These are phyloP conservation scores for Athelia psychrophila DNA, from an alignment of 1,284 basidiomycete species.

Conservation along the genomic window DNA sequence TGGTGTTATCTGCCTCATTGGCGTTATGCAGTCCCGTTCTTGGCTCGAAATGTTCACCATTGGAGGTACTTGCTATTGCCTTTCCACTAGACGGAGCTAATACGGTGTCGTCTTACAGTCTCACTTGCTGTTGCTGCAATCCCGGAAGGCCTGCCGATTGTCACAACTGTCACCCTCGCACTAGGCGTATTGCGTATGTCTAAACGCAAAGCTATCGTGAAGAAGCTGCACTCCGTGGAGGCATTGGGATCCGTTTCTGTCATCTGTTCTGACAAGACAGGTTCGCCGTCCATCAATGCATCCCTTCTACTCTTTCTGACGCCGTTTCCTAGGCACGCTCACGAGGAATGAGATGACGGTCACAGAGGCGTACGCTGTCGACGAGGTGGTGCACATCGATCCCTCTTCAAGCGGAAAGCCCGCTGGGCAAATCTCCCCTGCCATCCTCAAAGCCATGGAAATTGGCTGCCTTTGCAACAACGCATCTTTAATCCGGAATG, in stretches of 20 bases:
- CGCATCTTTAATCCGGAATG: constrained; percentile 60
- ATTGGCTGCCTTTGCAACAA: constrained; percentile 76
- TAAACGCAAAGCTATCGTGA: constrained; percentile 93
- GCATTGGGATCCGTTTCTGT: constrained; percentile 92
- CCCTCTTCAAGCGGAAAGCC: constrained; percentile 25
- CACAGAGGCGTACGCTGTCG: constrained; percentile 83
- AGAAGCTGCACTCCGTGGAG: constrained; percentile 95
- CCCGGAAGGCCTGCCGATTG: constrained; percentile 95
- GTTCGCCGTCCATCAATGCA: constrained; percentile 26
- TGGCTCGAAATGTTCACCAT: constrained; percentile 99
- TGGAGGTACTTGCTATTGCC: constrained; percentile 61
- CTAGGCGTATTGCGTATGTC: constrained; percentile 94
- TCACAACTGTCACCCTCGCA: constrained; percentile 95
- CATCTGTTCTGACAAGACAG: constrained; percentile 97
- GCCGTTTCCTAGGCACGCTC: constrained; percentile 66
- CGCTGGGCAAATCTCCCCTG: constrained; percentile 38
- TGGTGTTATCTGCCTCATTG: constrained; percentile 90
- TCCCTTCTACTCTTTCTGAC: constrained; percentile 6
- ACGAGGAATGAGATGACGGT: constrained; percentile 97
- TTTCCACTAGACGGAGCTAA: background rate
- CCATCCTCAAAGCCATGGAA: constrained; percentile 60
- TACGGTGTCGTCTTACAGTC: constrained; percentile 45
- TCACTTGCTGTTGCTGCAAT: constrained; percentile 97
- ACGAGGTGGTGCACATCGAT: constrained; percentile 76
- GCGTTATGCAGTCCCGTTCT: constrained; percentile 81